A percentile compares a stretch with the other conserved stretches of the same genome.
These are phyloP conservation scores for Panicum hallii DNA, from an alignment of 202 grass and related monocot genomes.

Conservation along the genomic window DNA sequence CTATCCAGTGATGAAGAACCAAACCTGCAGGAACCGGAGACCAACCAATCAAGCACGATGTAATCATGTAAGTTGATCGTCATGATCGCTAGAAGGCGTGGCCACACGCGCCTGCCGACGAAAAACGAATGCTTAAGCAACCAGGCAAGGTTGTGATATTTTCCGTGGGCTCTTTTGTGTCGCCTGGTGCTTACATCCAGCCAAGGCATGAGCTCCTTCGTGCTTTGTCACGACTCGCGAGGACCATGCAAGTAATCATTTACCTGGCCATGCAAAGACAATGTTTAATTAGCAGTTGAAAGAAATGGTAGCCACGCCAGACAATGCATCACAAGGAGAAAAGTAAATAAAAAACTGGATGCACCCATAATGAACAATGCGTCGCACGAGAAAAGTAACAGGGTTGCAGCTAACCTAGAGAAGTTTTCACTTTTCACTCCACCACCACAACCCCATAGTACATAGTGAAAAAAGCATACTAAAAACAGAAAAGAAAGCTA, in stretches of 20 bases:
- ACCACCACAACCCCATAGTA: neutral
- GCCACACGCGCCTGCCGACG: neutral
- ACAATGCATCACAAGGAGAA: neutral
- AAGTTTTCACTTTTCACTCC: neutral
- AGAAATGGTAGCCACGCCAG: neutral
- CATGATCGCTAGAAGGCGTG: neutral
- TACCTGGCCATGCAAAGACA: neutral
- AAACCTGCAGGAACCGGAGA: conserved; percentile 16
- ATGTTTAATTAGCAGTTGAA: neutral
- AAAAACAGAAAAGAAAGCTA: neutral
- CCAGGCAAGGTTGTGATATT: neutral
- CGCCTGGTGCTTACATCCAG: neutral
- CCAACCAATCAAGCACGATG: neutral
- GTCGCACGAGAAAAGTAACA: neutral
- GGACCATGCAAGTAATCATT: neutral
- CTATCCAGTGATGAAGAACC: conserved; percentile 19
- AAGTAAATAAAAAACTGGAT: neutral
- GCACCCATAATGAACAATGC: neutral
- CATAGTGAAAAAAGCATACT: neutral
- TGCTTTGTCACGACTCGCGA: neutral
- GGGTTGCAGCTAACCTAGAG: neutral
- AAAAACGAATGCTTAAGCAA: neutral
- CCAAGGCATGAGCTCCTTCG: neutral
- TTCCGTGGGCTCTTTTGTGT: neutral
- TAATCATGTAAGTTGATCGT: neutral